These are phyloP conservation scores for Prunus kanzakura DNA, from an alignment of 306 rosid genomes.

Conservation along the genomic window DNA sequence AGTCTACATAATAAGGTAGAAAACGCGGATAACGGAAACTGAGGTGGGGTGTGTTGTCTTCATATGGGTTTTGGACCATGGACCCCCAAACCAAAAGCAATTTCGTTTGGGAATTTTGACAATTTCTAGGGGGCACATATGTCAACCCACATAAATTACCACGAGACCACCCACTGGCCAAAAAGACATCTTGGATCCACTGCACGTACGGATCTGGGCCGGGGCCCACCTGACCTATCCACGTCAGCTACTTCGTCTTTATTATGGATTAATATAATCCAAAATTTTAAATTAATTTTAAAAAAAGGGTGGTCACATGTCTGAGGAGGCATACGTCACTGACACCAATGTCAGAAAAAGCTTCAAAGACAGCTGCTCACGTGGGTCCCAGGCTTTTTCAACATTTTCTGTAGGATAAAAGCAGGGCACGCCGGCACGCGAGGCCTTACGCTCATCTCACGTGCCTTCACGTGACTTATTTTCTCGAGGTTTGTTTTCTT, in stretches of 20 bases:
- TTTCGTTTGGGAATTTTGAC: not conserved
- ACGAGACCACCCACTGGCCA: constrained; percentile 2
- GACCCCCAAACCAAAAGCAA: not conserved
- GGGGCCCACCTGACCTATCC: constrained; percentile 16
- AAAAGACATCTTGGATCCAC: constrained; percentile 34
- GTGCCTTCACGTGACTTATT: constrained; percentile 66
- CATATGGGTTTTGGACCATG: not conserved
- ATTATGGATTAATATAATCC: too few relatives aligned
- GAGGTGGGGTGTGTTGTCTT: not conserved
- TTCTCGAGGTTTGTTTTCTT: constrained; percentile 26
- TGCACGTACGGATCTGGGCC: constrained; percentile 25
- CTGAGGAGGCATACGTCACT: constrained; percentile 31
- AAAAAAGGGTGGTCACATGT: constrained; percentile 39
- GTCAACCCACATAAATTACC: not conserved
- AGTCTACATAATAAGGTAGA: not conserved
- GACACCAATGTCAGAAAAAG: constrained; percentile 29
- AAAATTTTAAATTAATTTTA: not conserved
- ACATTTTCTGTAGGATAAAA: constrained; percentile 39
- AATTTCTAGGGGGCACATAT: constrained; percentile 16
- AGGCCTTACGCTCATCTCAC: constrained; percentile 40
- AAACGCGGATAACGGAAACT: not conserved
- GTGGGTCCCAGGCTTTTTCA: constrained; percentile 50
- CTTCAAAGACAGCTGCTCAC: constrained; percentile 31
- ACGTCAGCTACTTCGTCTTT: constrained; percentile 29
- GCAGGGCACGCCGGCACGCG: constrained; percentile 84